Percentiles rank a stretch among this genome's conserved stretches.
Evolutionary conservation across 352 stramenopile genomes (phyloP).

Genomic region (Aphanomyces cochlioides): DNA sequence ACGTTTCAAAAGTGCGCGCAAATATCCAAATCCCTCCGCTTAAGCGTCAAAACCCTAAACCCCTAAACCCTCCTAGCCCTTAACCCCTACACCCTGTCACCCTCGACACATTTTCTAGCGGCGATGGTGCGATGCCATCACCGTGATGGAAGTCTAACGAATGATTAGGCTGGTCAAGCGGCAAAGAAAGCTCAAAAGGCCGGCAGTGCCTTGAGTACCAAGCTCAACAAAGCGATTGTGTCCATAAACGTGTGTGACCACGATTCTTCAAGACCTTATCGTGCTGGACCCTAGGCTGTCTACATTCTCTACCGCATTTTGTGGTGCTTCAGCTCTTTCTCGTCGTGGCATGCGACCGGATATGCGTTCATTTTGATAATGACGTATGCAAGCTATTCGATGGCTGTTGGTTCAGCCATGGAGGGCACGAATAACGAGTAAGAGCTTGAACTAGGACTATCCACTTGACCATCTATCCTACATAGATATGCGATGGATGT

Average conservation of each 20-base stretch:
- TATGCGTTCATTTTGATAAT: slow-evolving; percentile 60
- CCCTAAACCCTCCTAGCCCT: no score
- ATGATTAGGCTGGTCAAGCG: slow-evolving; percentile 68
- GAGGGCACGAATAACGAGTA: slow-evolving; percentile 80
- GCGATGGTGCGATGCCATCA: no score
- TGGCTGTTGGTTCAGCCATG: slow-evolving; percentile 69
- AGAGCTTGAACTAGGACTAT: background rate
- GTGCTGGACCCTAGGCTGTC: slow-evolving; percentile 37
- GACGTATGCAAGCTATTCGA: slow-evolving; percentile 79
- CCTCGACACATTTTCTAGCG: no score
- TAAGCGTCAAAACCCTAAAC: no score
- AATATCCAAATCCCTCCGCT: no score
- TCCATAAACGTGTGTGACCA: slow-evolving; percentile 59
- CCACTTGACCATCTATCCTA: slow-evolving; percentile 1
- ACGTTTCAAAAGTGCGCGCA: background rate
- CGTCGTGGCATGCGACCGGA: slow-evolving; percentile 61
- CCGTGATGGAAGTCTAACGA: no score
- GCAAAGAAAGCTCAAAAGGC: slow-evolving; percentile 78
- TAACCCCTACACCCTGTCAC: no score
- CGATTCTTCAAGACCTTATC: background rate
- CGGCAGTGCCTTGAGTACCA: slow-evolving; percentile 61
- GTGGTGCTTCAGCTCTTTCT: slow-evolving; percentile 64
- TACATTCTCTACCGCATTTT: slow-evolving; percentile 75
- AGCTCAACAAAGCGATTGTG: slow-evolving; percentile 74
- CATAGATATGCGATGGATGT: slow-evolving; percentile 80